These are phyloP conservation scores for Paramecium pentaurelia DNA, from an alignment of 73 alveolate species.

Conservation along the genomic window DNA sequence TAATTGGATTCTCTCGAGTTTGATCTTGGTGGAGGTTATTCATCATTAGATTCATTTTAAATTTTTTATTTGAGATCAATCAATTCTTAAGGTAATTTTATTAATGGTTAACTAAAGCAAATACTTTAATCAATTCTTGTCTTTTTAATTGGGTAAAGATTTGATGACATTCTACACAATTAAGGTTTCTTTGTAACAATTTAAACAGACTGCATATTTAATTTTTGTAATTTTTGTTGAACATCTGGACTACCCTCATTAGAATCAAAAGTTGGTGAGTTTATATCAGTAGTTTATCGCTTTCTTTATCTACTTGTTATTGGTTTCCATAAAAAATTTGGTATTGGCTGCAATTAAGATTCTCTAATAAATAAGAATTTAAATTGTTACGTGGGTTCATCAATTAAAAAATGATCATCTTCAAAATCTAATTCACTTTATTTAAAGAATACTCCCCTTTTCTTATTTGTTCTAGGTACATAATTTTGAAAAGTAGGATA, in stretches of 20 bases:
- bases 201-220: background rate
- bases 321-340: background rate
- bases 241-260: background rate
- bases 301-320: background rate
- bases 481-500: background rate
- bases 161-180: background rate
- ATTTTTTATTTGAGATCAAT: background rate
- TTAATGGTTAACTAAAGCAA: background rate
- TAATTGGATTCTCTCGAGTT: background rate
- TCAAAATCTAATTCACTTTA: background rate
- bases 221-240: background rate
- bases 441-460: background rate
- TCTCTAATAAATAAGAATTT: background rate
- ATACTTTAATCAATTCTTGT: background rate
- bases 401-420: background rate
- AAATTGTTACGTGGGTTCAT: background rate
- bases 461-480: constrained; percentile 1
- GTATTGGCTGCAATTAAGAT: background rate
- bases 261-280: background rate
- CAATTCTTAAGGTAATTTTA: background rate
- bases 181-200: background rate
- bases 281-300: background rate
- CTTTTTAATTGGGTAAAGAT: background rate
- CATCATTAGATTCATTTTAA: background rate
- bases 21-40: background rate